These are phyloP conservation scores for Aspergillus luchuensis DNA, from an alignment of 2,329 filamentous ascomycete genomes.

Conservation along the genomic window DNA sequence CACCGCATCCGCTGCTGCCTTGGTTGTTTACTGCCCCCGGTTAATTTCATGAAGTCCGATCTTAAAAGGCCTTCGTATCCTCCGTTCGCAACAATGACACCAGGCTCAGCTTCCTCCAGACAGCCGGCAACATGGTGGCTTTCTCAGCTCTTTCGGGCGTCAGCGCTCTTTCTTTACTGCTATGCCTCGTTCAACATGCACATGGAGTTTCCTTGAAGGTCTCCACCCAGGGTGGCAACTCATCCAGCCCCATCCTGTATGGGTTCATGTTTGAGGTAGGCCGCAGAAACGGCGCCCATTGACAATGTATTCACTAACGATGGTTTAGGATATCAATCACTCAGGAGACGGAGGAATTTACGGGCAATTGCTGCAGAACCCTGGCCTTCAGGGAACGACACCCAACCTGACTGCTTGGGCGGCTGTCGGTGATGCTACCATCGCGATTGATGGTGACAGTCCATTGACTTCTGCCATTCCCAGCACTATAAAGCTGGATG, in stretches of 20 bases:
- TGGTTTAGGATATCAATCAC: conserved; percentile 62
- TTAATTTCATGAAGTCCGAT: not conserved
- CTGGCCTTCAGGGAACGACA: conserved; percentile 64
- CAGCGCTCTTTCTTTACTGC: conserved; percentile 4
- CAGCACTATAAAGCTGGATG: conserved; percentile 50
- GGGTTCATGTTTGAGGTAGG: conserved; percentile 48
- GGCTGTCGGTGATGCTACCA: conserved; percentile 45
- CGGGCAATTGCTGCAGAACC: conserved; percentile 69
- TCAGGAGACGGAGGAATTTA: conserved; percentile 74
- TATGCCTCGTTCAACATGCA: conserved; percentile 5
- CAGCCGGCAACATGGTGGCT: conserved; percentile 13
- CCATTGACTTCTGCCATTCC: conserved; percentile 58
- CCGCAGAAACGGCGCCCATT: too few species aligned
- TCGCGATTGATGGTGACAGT: conserved; percentile 52
- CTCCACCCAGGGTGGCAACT: conserved; percentile 38
- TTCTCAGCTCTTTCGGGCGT: conserved; percentile 16
- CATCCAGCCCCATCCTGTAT: conserved; percentile 43
- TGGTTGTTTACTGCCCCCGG: not conserved
- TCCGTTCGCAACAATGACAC: not conserved
- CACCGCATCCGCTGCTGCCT: not conserved
- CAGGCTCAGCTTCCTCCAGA: not conserved
- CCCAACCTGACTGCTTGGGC: conserved; percentile 52
- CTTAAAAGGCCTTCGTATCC: not conserved
- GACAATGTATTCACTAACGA: too few species aligned
- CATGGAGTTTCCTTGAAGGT: conserved; percentile 15